Percentiles rank a stretch among this genome's conserved stretches.
Conservation (phyloP, 805 yeast genomes). For the Huiozyma naganishii region DNA sequence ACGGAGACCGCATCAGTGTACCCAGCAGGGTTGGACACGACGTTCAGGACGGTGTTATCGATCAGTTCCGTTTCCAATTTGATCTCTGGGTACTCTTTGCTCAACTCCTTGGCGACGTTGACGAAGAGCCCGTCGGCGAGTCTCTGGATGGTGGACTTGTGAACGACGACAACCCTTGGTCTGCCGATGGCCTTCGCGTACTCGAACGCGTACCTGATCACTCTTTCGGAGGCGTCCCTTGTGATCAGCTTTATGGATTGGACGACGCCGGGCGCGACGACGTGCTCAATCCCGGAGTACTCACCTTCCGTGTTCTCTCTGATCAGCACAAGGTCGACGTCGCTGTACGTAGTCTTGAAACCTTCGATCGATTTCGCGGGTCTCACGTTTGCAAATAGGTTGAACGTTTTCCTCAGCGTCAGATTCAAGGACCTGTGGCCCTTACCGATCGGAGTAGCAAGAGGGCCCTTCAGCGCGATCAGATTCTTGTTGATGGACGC, state of each 20-base stretch:
- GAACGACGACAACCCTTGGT: constrained; percentile 87
- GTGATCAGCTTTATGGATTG: constrained; percentile 97
- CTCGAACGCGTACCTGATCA: constrained; percentile 93
- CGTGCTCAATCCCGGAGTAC: constrained; percentile 98
- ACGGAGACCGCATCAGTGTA: constrained; percentile 84
- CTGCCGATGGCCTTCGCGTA: constrained; percentile 83
- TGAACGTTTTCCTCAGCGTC: constrained; percentile 94
- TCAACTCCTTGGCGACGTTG: constrained; percentile 79
- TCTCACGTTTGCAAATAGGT: constrained; percentile 92
- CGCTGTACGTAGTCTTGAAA: constrained; percentile 67
- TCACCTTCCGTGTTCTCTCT: constrained; percentile 99
- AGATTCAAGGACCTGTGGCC: constrained; percentile 97
- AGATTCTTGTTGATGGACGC: constrained; percentile 85
- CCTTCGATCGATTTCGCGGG: constrained; percentile 93
- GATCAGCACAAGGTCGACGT: constrained; percentile 89
- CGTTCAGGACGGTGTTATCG: constrained; percentile 88
- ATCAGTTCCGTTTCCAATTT: constrained; percentile 75
- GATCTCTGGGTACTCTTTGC: constrained; percentile 86
- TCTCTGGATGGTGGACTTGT: constrained; percentile 98
- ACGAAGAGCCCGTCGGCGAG: constrained; percentile 96
- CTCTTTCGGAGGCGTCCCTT: constrained; percentile 91
- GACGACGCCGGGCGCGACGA: constrained; percentile 95
- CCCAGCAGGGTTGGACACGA: constrained; percentile 77
- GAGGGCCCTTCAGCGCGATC: constrained; percentile 95
- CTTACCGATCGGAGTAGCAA: constrained; percentile 97